Evolutionary conservation across 1,284 basidiomycete species (phyloP).

Genomic region (Apiotrichum montevideense): DNA sequence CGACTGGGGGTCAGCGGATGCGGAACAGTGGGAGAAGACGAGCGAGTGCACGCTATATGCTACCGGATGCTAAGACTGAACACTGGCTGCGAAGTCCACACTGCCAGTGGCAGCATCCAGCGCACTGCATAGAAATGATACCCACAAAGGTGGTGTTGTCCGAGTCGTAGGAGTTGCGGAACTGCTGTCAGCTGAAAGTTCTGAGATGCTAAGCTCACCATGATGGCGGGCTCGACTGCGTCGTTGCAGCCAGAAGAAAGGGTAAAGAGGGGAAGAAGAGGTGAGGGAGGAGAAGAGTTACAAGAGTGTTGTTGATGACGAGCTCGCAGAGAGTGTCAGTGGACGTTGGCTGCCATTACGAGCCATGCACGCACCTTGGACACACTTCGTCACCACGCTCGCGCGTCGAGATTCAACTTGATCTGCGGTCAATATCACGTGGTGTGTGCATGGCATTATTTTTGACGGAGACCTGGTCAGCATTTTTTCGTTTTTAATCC

Average conservation of each 20-base stretch:
- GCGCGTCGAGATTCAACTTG: not conserved
- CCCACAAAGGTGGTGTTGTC: conserved; percentile 84
- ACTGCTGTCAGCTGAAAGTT: conserved; percentile 52
- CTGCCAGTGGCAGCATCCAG: too few species aligned
- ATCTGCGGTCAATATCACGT: conserved; percentile 3
- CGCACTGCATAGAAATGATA: not conserved
- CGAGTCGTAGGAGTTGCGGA: conserved; percentile 90
- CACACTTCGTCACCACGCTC: conserved; percentile 4
- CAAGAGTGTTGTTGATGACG: not conserved
- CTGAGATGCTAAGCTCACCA: conserved; percentile 8
- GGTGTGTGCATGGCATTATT: conserved; percentile 8
- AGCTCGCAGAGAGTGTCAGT: not conserved
- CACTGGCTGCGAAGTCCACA: too few species aligned
- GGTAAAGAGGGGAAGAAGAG: too few species aligned
- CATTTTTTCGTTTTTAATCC: not conserved
- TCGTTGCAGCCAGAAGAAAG: too few species aligned
- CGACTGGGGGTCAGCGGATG: conserved; percentile 21
- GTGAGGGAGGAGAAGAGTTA: not conserved
- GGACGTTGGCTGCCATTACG: too few species aligned
- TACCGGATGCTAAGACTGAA: too few species aligned
- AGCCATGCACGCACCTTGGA: too few species aligned
- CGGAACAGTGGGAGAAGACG: not conserved
- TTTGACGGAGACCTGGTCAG: not conserved
- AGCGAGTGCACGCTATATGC: too few species aligned
- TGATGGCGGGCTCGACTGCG: conserved; percentile 7